These are phyloP conservation scores for Choiromyces venosus DNA, from an alignment of 495 filamentous ascomycete species.

Conservation along the genomic window DNA sequence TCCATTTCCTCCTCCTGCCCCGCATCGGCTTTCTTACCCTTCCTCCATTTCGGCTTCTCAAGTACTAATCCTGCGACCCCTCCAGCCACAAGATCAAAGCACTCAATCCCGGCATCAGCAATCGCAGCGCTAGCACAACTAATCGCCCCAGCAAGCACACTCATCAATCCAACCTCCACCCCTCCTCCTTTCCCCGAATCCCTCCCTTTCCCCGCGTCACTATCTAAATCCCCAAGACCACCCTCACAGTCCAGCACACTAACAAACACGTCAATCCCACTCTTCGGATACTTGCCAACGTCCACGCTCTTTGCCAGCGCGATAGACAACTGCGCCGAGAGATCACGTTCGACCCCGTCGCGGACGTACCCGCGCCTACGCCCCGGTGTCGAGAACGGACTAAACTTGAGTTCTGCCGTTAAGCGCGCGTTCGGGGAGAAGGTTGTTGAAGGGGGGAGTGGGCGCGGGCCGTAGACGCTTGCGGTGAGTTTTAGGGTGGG, in stretches of 20 bases:
- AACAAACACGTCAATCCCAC: slow-evolving; percentile 82
- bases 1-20: slow-evolving; percentile 14
- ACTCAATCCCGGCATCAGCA: slow-evolving; percentile 92
- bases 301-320: slow-evolving; percentile 84
- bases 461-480: slow-evolving; percentile 86
- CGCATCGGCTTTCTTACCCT: too few relatives aligned
- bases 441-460: slow-evolving; percentile 78
- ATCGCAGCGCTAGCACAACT: slow-evolving; percentile 93
- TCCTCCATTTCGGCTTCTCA: too few relatives aligned
- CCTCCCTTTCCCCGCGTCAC: slow-evolving; percentile 46
- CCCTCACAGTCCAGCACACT: slow-evolving; percentile 85
- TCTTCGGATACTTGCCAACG: slow-evolving; percentile 93
- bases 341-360: slow-evolving; percentile 78
- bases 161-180: slow-evolving; percentile 76
- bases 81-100: slow-evolving; percentile 81
- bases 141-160: slow-evolving; percentile 82
- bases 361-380: slow-evolving; percentile 80
- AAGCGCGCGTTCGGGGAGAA: slow-evolving; percentile 88
- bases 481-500: slow-evolving; percentile 81
- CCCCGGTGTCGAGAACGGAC: slow-evolving; percentile 75
- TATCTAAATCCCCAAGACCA: slow-evolving; percentile 45
- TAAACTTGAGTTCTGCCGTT: slow-evolving; percentile 89
- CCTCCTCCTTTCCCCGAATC: slow-evolving; percentile 58
- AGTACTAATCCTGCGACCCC: slow-evolving; percentile 69
- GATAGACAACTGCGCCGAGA: slow-evolving; percentile 83